phyloP scores from a whole-genome alignment of 1,139 yeast species.

The Scheffersomyces stambukii region DNA sequence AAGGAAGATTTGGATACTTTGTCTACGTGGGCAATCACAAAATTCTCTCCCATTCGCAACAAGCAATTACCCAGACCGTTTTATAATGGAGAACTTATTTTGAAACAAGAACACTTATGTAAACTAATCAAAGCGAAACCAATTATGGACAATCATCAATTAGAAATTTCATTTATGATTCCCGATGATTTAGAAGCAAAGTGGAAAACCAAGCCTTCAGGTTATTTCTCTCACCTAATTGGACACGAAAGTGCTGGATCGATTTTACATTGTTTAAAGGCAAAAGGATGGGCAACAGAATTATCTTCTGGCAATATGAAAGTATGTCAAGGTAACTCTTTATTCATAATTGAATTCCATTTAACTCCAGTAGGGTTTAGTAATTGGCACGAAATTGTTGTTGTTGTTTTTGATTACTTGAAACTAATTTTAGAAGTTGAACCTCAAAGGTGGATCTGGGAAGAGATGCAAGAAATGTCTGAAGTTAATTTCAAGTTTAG shows the following conservation, averaged over 20 bases:
- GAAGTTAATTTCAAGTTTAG: constrained; percentile 56
- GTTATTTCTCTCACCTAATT: constrained; percentile 70
- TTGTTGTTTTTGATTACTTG: constrained; percentile 66
- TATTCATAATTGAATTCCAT: constrained; percentile 66
- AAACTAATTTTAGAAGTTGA: constrained; percentile 45
- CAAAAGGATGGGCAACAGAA: constrained; percentile 71
- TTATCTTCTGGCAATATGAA: constrained; percentile 72
- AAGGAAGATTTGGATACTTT: constrained; percentile 72
- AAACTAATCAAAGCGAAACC: constrained; percentile 69
- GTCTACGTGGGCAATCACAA: constrained; percentile 64
- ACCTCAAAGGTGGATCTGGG: constrained; percentile 58
- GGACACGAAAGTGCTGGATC: constrained; percentile 94
- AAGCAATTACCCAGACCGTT: constrained; percentile 47
- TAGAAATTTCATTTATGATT: constrained; percentile 65
- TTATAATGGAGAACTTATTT: constrained; percentile 34
- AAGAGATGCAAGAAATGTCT: constrained; percentile 46
- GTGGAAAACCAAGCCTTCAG: constrained; percentile 69
- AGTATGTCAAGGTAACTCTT: constrained; percentile 65
- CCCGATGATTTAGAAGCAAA: constrained; percentile 65
- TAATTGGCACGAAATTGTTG: constrained; percentile 58
- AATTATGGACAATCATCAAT: constrained; percentile 68
- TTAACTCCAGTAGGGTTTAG: constrained; percentile 69
- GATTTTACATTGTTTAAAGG: constrained; percentile 62
- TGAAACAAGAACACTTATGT: constrained; percentile 42
- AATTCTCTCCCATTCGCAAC: constrained; percentile 63